These are phyloP conservation scores for Dothideomycetidae sp. DNA, from an alignment of 2,329 filamentous ascomycete genomes.

Conservation along the genomic window DNA sequence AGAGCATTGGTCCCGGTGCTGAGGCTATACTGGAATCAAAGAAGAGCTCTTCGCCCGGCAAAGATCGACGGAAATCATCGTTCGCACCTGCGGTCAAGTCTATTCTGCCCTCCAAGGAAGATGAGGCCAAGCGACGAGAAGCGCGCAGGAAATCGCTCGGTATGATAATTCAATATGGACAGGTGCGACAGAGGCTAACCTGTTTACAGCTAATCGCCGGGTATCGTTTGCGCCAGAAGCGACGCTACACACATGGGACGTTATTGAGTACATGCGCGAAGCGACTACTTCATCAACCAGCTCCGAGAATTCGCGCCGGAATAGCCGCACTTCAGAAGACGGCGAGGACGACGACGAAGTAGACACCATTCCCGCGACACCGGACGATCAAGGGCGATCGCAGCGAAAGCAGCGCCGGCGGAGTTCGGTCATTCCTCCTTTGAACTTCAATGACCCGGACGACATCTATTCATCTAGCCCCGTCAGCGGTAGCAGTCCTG, in stretches of 20 bases:
- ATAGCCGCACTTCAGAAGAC: slow-evolving; percentile 1
- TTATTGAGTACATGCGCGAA: slow-evolving; percentile 77
- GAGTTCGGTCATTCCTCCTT: slow-evolving; percentile 51
- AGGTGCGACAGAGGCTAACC: too few species aligned
- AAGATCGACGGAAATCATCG: slow-evolving; percentile 54
- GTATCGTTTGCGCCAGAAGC: slow-evolving; percentile 97
- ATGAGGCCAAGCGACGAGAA: slow-evolving; percentile 55
- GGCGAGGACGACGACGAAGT: slow-evolving; percentile 43
- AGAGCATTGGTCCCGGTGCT: slow-evolving; percentile 89
- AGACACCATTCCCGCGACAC: slow-evolving; percentile 34
- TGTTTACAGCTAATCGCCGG: slow-evolving; percentile 55
- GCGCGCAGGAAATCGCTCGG: slow-evolving; percentile 81
- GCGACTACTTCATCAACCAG: slow-evolving; percentile 60
- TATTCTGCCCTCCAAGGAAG: slow-evolving; percentile 44
- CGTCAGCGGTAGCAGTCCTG: slow-evolving; percentile 46
- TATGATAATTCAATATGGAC: slow-evolving; percentile 20
- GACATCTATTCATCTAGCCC: slow-evolving; percentile 62
- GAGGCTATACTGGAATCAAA: slow-evolving; percentile 60
- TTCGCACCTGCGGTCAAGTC: slow-evolving; percentile 37
- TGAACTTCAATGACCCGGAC: slow-evolving; percentile 51
- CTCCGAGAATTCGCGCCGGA: slow-evolving; percentile 57
- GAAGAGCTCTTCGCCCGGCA: slow-evolving; percentile 5
- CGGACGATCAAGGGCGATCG: slow-evolving; percentile 50
- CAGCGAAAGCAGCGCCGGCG: slow-evolving; percentile 48
- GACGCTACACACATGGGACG: slow-evolving; percentile 93